phyloP scores from a whole-genome alignment of 495 filamentous ascomycete species.

The Acidomyces sp. region DNA sequence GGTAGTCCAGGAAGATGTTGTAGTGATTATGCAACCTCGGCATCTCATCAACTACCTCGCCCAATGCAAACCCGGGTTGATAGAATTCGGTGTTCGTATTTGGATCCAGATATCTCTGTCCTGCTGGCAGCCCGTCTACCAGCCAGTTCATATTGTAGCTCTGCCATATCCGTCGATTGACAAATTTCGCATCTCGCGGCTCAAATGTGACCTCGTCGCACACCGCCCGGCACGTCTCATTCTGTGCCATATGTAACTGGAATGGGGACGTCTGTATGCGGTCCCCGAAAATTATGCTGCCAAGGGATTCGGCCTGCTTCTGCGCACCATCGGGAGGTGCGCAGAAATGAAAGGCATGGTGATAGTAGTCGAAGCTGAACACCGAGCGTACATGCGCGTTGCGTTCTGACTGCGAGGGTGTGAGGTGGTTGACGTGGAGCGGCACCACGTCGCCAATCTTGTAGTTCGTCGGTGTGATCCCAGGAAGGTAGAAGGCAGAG shows the following conservation, averaged over 20 bases:
- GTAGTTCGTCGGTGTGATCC: conserved; percentile 90
- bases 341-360: conserved; percentile 76
- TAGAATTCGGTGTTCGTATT: conserved; percentile 64
- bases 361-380: conserved; percentile 90
- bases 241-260: conserved; percentile 66
- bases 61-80: conserved; percentile 76
- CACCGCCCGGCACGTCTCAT: conserved; percentile 72
- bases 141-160: conserved; percentile 90
- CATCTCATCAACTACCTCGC: conserved; percentile 37
- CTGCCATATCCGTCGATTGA: conserved; percentile 66
- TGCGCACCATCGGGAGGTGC: conserved; percentile 58
- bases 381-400: conserved; percentile 79
- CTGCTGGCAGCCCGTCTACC: conserved; percentile 84
- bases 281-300: conserved; percentile 93
- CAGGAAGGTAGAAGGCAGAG: conserved; percentile 85
- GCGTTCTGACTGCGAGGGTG: conserved; percentile 58
- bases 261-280: conserved; percentile 87
- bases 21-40: conserved; percentile 79
- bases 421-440: conserved; percentile 83
- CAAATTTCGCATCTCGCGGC: conserved; percentile 55
- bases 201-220: conserved; percentile 57
- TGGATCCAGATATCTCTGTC: conserved; percentile 60
- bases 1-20: conserved; percentile 87
- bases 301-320: conserved; percentile 72
- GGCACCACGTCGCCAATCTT: conserved; percentile 61